phyloP scores from a whole-genome alignment of 495 filamentous ascomycete genomes.

The Pyrenula aspistea region DNA sequence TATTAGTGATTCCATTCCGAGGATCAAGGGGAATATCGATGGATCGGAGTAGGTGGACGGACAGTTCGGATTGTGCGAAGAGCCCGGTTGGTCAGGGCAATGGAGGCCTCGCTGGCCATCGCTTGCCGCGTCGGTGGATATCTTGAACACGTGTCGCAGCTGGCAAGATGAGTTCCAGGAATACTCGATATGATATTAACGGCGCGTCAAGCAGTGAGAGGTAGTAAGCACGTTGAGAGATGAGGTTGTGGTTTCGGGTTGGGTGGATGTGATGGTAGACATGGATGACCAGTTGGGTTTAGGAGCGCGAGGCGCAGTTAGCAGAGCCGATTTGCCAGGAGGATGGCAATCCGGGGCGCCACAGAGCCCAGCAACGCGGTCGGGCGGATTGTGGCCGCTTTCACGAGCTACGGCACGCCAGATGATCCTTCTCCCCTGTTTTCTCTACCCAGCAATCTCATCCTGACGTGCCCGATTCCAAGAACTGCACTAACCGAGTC shows the following conservation, averaged over 20 bases:
- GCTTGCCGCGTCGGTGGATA: neutral
- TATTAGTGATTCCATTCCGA: neutral
- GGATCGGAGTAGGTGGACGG: slow-evolving; percentile 14
- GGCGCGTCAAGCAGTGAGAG: neutral
- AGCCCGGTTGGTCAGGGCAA: slow-evolving; percentile 62
- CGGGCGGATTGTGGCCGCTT: neutral
- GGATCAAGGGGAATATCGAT: neutral
- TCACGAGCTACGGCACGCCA: neutral
- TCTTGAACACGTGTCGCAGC: neutral
- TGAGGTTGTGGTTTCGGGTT: neutral
- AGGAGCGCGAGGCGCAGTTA: neutral
- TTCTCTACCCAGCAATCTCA: neutral
- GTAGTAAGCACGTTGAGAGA: neutral
- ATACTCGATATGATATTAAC: too few relatives aligned
- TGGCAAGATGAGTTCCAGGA: neutral
- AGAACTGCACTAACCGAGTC: neutral
- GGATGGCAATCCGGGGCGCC: too few relatives aligned
- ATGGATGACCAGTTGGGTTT: neutral
- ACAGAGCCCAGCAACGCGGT: neutral
- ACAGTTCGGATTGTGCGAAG: slow-evolving; percentile 78
- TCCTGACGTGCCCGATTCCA: too few relatives aligned
- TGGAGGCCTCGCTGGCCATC: slow-evolving; percentile 18
- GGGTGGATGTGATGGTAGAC: neutral
- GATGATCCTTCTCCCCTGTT: neutral
- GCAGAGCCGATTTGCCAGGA: too few relatives aligned